A percentile compares a stretch with the other conserved stretches of the same genome.
These are phyloP conservation scores for Phyllosticta citribraziliensis DNA, from an alignment of 2,329 filamentous ascomycete genomes.

Conservation along the genomic window DNA sequence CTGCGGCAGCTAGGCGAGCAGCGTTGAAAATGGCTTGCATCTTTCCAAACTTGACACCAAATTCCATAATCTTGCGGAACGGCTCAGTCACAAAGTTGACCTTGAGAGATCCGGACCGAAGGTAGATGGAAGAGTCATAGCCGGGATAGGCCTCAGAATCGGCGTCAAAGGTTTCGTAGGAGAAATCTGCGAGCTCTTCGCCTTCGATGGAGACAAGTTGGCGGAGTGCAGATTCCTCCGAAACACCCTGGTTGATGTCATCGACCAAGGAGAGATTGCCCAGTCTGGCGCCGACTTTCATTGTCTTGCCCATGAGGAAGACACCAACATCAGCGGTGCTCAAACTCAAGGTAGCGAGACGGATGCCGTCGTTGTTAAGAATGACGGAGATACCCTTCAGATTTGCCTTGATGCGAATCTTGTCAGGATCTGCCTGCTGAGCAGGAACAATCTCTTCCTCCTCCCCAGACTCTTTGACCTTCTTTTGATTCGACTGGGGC, in stretches of 20 bases:
- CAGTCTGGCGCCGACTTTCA: conserved; percentile 78
- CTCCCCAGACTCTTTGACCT: conserved; percentile 14
- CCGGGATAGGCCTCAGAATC: conserved; percentile 73
- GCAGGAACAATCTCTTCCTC: conserved; percentile 27
- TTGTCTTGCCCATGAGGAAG: conserved; percentile 73
- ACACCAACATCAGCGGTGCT: conserved; percentile 87
- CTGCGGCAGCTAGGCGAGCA: conserved; percentile 85
- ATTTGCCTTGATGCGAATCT: conserved; percentile 87
- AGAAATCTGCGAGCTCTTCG: conserved; percentile 90
- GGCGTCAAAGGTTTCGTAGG: conserved; percentile 89
- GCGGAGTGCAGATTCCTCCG: conserved; percentile 68
- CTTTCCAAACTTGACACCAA: conserved; percentile 96
- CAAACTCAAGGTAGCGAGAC: conserved; percentile 83
- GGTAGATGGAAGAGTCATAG: conserved; percentile 83
- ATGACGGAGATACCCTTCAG: conserved; percentile 90
- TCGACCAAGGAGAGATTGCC: conserved; percentile 85
- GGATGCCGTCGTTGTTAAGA: conserved; percentile 93
- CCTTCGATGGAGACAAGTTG: conserved; percentile 91
- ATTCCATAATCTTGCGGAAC: conserved; percentile 95
- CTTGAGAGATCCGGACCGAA: conserved; percentile 90
- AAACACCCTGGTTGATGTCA: conserved; percentile 85
- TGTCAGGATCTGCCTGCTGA: conserved; percentile 46
- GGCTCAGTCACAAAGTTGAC: conserved; percentile 96
- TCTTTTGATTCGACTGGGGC: conserved; percentile 18
- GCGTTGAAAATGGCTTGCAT: conserved; percentile 99